These are phyloP conservation scores for Chaetomium fimeti DNA, from an alignment of 495 filamentous ascomycete species.

Conservation along the genomic window DNA sequence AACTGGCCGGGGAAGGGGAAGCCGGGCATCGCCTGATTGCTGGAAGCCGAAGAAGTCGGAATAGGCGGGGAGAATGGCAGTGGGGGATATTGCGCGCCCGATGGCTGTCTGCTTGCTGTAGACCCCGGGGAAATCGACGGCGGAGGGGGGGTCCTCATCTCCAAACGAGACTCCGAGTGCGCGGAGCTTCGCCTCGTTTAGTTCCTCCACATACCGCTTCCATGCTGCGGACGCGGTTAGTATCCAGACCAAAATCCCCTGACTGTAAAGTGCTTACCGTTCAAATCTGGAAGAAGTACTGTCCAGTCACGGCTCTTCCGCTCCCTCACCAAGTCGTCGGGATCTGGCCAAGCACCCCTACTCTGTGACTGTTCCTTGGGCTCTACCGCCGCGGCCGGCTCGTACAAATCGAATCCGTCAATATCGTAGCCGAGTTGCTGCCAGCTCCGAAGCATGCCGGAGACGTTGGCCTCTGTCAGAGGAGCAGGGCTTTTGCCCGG, in stretches of 20 bases:
- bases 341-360: constrained; percentile 69
- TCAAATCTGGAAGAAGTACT: constrained; percentile 74
- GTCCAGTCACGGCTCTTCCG: constrained; percentile 51
- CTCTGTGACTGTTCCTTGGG: constrained; percentile 57
- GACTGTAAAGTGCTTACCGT: constrained; percentile 36
- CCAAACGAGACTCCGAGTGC: constrained; percentile 81
- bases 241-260: neutral
- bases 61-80: constrained; percentile 73
- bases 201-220: constrained; percentile 74
- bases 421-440: constrained; percentile 72
- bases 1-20: constrained; percentile 61
- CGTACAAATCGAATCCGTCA: constrained; percentile 66
- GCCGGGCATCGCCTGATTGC: constrained; percentile 58
- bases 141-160: constrained; percentile 62
- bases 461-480: constrained; percentile 60
- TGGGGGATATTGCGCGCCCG: constrained; percentile 57
- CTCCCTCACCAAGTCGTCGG: constrained; percentile 57
- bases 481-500: constrained; percentile 57
- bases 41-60: constrained; percentile 62
- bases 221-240: constrained; percentile 54
- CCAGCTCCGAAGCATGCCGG: constrained; percentile 66
- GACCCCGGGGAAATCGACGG: constrained; percentile 53
- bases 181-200: constrained; percentile 86
- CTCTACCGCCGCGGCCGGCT: constrained; percentile 35
- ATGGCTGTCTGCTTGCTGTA: constrained; percentile 58